Evolutionary conservation across 192 early-diverging fungal genomes (phyloP).

Genomic region (Kickxella alabastrina): DNA sequence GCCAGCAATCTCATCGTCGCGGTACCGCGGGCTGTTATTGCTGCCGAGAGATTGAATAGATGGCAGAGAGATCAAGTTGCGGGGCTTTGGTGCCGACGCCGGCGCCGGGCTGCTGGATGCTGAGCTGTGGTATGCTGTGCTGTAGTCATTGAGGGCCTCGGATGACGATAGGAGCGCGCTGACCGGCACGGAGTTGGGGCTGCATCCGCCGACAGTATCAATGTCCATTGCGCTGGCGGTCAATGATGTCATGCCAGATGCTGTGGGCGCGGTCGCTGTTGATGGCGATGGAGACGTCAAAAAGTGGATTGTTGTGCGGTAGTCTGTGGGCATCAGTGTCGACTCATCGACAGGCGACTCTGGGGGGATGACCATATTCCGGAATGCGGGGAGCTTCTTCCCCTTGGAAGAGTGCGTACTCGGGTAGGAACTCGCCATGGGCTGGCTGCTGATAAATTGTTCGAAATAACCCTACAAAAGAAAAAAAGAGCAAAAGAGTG

Average conservation of each 20-base stretch:
- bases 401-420: not conserved
- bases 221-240: constrained; percentile 22
- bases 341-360: too few species aligned
- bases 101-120: constrained; percentile 19
- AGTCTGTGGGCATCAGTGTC: constrained; percentile 15
- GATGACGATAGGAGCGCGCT: constrained; percentile 32
- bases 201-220: constrained; percentile 5
- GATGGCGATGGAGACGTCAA: constrained; percentile 44
- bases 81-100: too few species aligned
- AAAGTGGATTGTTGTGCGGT: constrained; percentile 48
- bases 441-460: not conserved
- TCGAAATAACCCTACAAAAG: too few species aligned
- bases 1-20: constrained; percentile 49
- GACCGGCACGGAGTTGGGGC: constrained; percentile 29
- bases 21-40: constrained; percentile 14
- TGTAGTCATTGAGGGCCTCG: constrained; percentile 7
- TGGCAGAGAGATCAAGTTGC: constrained; percentile 24
- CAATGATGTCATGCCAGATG: constrained; percentile 1
- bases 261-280: constrained; percentile 4
- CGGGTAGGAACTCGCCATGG: not conserved
- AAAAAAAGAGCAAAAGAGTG: too few species aligned
- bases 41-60: constrained; percentile 12
- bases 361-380: too few species aligned
- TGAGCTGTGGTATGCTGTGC: constrained; percentile 8
- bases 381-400: not conserved